These are phyloP conservation scores for Nicotiana tabacum DNA, from an alignment of 257 asterid species.

Conservation along the genomic window DNA sequence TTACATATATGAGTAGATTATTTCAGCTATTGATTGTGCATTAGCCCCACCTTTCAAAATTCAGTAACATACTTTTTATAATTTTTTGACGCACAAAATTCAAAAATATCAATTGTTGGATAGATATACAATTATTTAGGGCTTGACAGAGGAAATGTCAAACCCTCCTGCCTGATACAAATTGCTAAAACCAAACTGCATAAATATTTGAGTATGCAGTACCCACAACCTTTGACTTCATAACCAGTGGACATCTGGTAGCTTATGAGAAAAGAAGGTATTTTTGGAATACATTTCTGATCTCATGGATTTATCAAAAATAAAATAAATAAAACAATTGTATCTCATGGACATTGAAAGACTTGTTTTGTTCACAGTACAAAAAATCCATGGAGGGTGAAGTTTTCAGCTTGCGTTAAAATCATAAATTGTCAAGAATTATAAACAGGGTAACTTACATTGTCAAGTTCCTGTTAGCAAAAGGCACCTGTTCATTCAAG, in stretches of 20 bases:
- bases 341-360: background rate
- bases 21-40: background rate
- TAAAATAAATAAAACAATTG: background rate
- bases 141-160: background rate
- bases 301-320: background rate
- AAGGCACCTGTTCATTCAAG: conserved; percentile 85
- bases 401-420: conserved; percentile 7
- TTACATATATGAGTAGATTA: background rate
- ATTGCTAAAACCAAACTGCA: background rate
- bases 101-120: background rate
- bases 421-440: background rate
- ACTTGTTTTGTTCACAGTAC: background rate
- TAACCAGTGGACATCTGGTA: conserved; percentile 1
- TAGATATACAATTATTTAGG: background rate
- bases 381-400: background rate
- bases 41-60: background rate
- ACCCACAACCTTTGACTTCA: background rate
- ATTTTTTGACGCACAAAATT: background rate
- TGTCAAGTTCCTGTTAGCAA: conserved; percentile 58
- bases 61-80: background rate
- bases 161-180: background rate
- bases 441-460: conserved; percentile 47
- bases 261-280: background rate
- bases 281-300: background rate
- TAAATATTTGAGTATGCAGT: background rate